Evolutionary conservation across 495 filamentous ascomycete genomes (phyloP).

Genomic region (Xylaria bambusicola): DNA sequence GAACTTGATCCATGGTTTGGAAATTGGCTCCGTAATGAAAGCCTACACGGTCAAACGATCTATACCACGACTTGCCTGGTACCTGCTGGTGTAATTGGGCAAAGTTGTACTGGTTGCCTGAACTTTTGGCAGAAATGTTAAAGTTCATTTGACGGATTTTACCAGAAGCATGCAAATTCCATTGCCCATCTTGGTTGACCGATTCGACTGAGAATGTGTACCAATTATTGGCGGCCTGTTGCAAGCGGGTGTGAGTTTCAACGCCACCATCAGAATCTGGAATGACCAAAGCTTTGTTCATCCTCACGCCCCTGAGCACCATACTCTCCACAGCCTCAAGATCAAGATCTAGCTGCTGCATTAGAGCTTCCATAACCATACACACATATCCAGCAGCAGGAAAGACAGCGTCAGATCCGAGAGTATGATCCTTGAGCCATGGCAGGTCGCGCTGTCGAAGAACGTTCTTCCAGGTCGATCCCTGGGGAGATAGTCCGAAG

Average conservation of each 20-base stretch:
- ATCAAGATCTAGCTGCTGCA: conserved; percentile 18
- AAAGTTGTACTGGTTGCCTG: too few relatives aligned
- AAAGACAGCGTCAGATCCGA: conserved; percentile 42
- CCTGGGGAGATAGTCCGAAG: conserved; percentile 24
- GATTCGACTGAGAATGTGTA: conserved; percentile 4
- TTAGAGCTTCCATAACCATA: conserved; percentile 44
- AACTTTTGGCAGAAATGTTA: too few relatives aligned
- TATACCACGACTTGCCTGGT: conserved; percentile 16
- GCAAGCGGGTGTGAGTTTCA: conserved; percentile 18
- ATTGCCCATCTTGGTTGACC: neutral
- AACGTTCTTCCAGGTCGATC: conserved; percentile 44
- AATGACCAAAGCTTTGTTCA: conserved; percentile 40
- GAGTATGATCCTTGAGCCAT: conserved; percentile 48
- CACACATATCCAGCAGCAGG: conserved; percentile 49
- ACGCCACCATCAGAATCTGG: conserved; percentile 32
- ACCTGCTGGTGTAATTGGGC: conserved; percentile 12
- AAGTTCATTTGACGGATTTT: too few relatives aligned
- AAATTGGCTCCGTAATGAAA: conserved; percentile 18
- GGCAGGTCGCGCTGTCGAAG: conserved; percentile 35
- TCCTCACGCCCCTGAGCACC: conserved; percentile 40
- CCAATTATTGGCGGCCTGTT: neutral
- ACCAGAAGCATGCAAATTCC: conserved; percentile 17
- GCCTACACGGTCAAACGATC: conserved; percentile 22
- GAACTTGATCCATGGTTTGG: conserved; percentile 4
- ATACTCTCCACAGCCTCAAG: conserved; percentile 15